Evolutionary conservation across 2,329 filamentous ascomycete genomes (phyloP).

Genomic region (Zelopaecilomyces penicillatus): DNA sequence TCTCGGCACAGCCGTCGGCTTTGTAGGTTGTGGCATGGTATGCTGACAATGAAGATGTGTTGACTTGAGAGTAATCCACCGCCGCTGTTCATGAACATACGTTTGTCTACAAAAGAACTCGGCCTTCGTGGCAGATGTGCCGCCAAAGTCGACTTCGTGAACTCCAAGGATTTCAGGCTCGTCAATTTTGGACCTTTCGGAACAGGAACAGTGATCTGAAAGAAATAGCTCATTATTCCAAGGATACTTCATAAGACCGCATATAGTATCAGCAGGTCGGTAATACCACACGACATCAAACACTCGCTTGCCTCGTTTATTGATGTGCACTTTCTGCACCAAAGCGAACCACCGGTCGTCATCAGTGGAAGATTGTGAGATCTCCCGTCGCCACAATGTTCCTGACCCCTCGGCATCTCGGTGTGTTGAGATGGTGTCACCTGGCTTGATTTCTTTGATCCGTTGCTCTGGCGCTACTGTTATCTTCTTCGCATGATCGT

Average conservation of each 20-base stretch:
- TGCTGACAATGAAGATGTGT: constrained; percentile 48
- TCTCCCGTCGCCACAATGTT: constrained; percentile 48
- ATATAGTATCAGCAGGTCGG: constrained; percentile 60
- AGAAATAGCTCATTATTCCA: constrained; percentile 67
- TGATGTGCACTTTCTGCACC: constrained; percentile 47
- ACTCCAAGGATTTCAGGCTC: constrained; percentile 48
- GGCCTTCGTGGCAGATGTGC: constrained; percentile 33
- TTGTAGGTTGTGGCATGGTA: constrained; percentile 10
- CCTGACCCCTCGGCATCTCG: constrained; percentile 37
- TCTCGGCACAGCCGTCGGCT: constrained; percentile 5
- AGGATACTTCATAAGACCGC: constrained; percentile 59
- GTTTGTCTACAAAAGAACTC: constrained; percentile 65
- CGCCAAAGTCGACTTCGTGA: constrained; percentile 51
- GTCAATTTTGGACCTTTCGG: constrained; percentile 36
- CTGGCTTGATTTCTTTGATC: constrained; percentile 28
- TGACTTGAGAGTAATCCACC: constrained; percentile 51
- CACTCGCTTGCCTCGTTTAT: constrained; percentile 25
- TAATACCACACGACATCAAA: constrained; percentile 71
- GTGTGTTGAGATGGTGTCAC: constrained; percentile 41
- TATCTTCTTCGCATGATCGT: constrained; percentile 14
- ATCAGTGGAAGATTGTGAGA: constrained; percentile 31
- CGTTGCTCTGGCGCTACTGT: constrained; percentile 15
- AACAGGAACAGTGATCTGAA: constrained; percentile 67
- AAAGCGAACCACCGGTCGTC: constrained; percentile 61
- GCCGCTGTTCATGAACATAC: constrained; percentile 51